A percentile compares a stretch with the other conserved stretches of the same genome.
phyloP scores from a whole-genome alignment of 225 moss, liverwort and hornwort species.

The Rhytidiadelphus loreus region DNA sequence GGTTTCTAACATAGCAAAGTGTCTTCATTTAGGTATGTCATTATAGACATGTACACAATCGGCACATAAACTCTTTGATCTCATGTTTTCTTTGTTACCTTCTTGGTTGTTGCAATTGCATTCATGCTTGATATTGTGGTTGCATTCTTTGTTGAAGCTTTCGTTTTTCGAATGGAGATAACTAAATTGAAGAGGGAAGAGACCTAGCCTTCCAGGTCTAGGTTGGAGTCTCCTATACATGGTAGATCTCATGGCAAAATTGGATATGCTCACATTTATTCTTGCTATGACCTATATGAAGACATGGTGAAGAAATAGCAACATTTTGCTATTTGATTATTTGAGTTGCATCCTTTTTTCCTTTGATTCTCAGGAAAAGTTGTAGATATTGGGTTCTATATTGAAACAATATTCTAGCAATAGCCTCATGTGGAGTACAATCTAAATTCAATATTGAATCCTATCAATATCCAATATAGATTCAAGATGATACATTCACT shows the following conservation, averaged over 20 bases:
- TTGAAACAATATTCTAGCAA: no score
- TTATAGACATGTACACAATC: slow-evolving; percentile 67
- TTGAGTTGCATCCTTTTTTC: not conserved
- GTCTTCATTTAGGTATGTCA: not conserved
- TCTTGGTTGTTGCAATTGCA: slow-evolving; percentile 63
- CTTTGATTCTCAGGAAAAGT: not conserved
- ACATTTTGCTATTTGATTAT: not conserved
- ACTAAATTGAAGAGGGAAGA: not conserved
- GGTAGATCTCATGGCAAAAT: not conserved
- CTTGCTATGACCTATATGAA: slow-evolving; percentile 25
- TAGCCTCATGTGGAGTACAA: no score
- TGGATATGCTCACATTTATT: not conserved
- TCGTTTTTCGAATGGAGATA: slow-evolving; percentile 50
- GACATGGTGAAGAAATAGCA: slow-evolving; percentile 13
- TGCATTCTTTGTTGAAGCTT: slow-evolving; percentile 66
- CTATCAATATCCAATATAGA: not conserved
- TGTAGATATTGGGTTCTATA: not conserved
- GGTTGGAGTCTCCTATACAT: not conserved
- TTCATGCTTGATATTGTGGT: slow-evolving; percentile 72
- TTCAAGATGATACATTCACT: not conserved
- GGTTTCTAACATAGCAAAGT: not conserved
- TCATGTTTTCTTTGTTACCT: slow-evolving; percentile 52
- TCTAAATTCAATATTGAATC: not conserved
- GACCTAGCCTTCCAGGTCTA: not conserved
- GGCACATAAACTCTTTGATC: slow-evolving; percentile 42